phyloP scores from a whole-genome alignment of 2,329 filamentous ascomycete species.

The Diplocarpon rosae region DNA sequence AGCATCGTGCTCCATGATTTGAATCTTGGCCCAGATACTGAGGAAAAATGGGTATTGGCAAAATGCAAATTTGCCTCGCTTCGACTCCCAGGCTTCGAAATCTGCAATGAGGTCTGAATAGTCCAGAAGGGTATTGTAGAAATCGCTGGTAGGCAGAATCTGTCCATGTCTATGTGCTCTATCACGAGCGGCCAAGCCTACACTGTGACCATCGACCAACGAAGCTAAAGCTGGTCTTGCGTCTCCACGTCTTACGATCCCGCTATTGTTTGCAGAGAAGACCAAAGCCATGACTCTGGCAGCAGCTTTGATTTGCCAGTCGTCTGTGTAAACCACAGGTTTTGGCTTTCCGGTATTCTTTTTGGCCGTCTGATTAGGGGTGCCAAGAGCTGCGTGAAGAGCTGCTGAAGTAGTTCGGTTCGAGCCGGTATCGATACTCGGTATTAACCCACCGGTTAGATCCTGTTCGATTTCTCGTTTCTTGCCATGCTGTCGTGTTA shows the following conservation, averaged over 20 bases:
- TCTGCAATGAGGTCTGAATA: slow-evolving; percentile 77
- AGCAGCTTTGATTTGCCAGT: slow-evolving; percentile 82
- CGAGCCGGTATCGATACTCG: slow-evolving; percentile 53
- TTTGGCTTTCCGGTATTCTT: slow-evolving; percentile 44
- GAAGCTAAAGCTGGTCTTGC: slow-evolving; percentile 26
- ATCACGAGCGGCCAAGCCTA: slow-evolving; percentile 29
- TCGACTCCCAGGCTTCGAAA: slow-evolving; percentile 79
- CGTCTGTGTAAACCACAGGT: slow-evolving; percentile 58
- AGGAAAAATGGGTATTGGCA: slow-evolving; percentile 89
- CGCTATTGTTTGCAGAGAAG: slow-evolving; percentile 67
- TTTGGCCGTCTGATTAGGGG: slow-evolving; percentile 37
- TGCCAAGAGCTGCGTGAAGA: slow-evolving; percentile 65
- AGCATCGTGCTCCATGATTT: slow-evolving; percentile 80
- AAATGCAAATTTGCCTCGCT: slow-evolving; percentile 66
- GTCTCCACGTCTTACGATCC: slow-evolving; percentile 31
- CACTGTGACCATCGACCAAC: slow-evolving; percentile 29
- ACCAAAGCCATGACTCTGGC: slow-evolving; percentile 70
- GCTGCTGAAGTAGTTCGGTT: slow-evolving; percentile 50
- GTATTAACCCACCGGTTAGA: slow-evolving; percentile 56
- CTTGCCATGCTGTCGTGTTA: slow-evolving; percentile 60
- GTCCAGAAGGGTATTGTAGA: slow-evolving; percentile 80
- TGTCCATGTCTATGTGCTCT: slow-evolving; percentile 45
- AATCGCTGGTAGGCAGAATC: slow-evolving; percentile 68
- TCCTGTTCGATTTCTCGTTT: slow-evolving; percentile 49
- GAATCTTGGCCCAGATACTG: slow-evolving; percentile 86